Conservation (phyloP, 441 rosid species). For the Bruguiera hainesii region DNA sequence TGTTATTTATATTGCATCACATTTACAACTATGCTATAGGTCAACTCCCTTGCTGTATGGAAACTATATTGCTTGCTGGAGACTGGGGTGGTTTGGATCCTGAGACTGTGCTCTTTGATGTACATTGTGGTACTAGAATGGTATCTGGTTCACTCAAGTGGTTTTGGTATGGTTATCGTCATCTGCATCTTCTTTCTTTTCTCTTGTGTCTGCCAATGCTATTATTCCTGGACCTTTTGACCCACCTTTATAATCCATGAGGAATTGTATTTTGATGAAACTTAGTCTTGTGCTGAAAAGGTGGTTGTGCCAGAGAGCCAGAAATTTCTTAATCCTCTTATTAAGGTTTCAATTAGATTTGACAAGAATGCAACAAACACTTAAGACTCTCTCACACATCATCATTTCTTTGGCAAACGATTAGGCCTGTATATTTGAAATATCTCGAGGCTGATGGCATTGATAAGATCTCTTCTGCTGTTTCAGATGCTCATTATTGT, state of each 20-base stretch:
- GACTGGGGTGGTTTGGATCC: constrained; percentile 73
- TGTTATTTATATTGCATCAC: constrained; percentile 7
- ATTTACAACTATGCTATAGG: constrained; percentile 37
- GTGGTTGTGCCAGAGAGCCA: too few relatives aligned
- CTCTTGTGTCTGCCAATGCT: not conserved
- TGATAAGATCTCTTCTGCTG: too few relatives aligned
- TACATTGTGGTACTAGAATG: constrained; percentile 95
- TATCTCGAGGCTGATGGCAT: too few relatives aligned
- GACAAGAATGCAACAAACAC: too few relatives aligned
- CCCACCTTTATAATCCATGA: constrained; percentile 4
- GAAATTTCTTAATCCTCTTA: too few relatives aligned
- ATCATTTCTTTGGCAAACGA: not conserved
- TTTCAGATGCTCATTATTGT: too few relatives aligned
- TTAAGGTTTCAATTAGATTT: constrained; percentile 24
- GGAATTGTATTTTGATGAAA: not conserved
- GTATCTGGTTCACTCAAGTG: constrained; percentile 79
- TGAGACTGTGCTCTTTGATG: constrained; percentile 78
- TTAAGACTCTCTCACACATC: not conserved
- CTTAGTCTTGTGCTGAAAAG: too few relatives aligned
- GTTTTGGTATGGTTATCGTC: constrained; percentile 80
- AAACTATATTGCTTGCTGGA: constrained; percentile 90
- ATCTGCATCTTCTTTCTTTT: constrained; percentile 13
- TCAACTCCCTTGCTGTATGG: constrained; percentile 87
- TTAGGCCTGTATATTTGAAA: too few relatives aligned
- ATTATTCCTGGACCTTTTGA: constrained; percentile 6